phyloP scores from a whole-genome alignment of 495 filamentous ascomycete genomes.

The Copromyces sp. region DNA sequence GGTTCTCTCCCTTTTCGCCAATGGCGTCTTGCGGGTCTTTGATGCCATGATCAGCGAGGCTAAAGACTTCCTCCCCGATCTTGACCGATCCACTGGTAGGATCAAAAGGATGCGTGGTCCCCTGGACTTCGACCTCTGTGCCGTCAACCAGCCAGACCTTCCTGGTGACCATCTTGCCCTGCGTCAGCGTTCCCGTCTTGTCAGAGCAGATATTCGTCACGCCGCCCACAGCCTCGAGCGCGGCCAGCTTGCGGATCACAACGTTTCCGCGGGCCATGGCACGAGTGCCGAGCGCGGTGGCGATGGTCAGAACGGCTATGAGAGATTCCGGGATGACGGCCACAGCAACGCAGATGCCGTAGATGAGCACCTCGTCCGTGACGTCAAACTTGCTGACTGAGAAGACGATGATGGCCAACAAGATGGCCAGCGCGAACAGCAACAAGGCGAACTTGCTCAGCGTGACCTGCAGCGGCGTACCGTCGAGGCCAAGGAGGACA shows the following conservation, averaged over 20 bases:
- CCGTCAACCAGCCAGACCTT: conserved; percentile 66
- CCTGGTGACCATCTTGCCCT: conserved; percentile 63
- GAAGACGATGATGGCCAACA: conserved; percentile 72
- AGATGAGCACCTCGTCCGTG: conserved; percentile 65
- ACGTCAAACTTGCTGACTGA: conserved; percentile 62
- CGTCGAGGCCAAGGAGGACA: conserved; percentile 51
- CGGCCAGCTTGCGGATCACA: conserved; percentile 61
- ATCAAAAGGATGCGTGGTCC: conserved; percentile 42
- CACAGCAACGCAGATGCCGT: conserved; percentile 64
- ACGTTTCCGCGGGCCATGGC: conserved; percentile 69
- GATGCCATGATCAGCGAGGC: background rate
- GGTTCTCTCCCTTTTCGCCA: conserved; percentile 5
- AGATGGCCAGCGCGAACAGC: conserved; percentile 62
- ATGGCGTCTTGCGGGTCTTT: background rate
- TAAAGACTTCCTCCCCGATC: conserved; percentile 6
- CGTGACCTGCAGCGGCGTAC: conserved; percentile 70
- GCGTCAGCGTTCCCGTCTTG: conserved; percentile 76
- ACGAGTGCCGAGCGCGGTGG: conserved; percentile 66
- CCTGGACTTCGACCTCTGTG: conserved; percentile 44
- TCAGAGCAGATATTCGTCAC: conserved; percentile 85
- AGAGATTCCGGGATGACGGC: conserved; percentile 63
- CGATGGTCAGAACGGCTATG: conserved; percentile 61
- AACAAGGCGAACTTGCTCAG: conserved; percentile 64
- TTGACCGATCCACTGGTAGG: conserved; percentile 18
- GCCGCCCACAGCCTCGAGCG: conserved; percentile 73